Percentiles rank a stretch among this genome's conserved stretches.
Conservation (phyloP, 1,284 basidiomycete genomes). For the Ustilago nuda region DNA sequence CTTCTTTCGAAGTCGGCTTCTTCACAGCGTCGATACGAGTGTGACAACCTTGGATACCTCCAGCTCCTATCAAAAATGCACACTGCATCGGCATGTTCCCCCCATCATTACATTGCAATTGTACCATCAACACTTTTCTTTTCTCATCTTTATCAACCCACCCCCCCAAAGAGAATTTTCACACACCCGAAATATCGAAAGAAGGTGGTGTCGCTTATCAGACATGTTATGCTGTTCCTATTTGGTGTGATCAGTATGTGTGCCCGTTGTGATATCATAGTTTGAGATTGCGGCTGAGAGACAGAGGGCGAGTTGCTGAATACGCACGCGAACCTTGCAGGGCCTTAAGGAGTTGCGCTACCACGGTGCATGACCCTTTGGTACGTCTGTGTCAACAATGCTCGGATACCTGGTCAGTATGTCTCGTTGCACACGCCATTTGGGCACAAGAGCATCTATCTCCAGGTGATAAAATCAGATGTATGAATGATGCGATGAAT, state of each 20-base stretch:
- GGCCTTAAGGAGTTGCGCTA: too few species aligned
- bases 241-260: not conserved
- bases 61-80: conserved; percentile 9
- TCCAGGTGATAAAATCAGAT: too few species aligned
- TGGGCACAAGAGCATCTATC: too few species aligned
- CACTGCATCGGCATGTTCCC: conserved; percentile 32
- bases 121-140: conserved; percentile 46
- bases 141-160: conserved; percentile 10
- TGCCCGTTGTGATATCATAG: not conserved
- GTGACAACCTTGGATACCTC: conserved; percentile 3
- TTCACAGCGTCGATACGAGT: conserved; percentile 19
- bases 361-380: too few species aligned
- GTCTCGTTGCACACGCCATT: too few species aligned
- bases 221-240: conserved; percentile 36
- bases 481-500: not conserved
- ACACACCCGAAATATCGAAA: conserved; percentile 48
- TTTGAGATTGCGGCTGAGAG: not conserved
- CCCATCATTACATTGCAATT: conserved; percentile 33
- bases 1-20: conserved; percentile 50
- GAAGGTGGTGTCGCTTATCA: conserved; percentile 47
- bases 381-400: too few species aligned
- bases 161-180: conserved; percentile 17
- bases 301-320: not conserved
- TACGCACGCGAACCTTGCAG: too few species aligned
- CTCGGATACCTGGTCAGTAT: too few species aligned